Conservation (phyloP, 345 rosid species). For the Jatropha curcas region DNA sequence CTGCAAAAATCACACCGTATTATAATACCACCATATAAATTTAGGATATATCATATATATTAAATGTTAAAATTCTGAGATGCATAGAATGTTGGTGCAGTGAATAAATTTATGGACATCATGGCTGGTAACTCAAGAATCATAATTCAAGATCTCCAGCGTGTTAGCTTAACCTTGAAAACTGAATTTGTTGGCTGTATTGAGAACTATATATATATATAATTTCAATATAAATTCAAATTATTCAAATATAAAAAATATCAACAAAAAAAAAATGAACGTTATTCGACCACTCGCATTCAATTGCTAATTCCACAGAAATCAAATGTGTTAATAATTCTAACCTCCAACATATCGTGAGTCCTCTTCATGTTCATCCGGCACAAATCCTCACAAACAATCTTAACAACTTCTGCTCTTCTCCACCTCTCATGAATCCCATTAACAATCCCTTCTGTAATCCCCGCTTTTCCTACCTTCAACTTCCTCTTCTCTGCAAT, state of each 20-base stretch:
- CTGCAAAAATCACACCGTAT: constrained; percentile 38
- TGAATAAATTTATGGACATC: neutral
- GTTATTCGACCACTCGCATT: too few relatives aligned
- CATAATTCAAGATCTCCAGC: neutral
- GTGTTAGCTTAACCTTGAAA: too few relatives aligned
- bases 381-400: constrained; percentile 78
- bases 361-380: constrained; percentile 90
- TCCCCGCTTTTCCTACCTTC: constrained; percentile 85
- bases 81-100: neutral
- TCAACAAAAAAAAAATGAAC: too few relatives aligned
- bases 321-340: neutral
- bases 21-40: neutral
- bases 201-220: too few relatives aligned
- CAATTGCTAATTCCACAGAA: too few relatives aligned
- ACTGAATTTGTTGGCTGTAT: too few relatives aligned
- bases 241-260: too few relatives aligned
- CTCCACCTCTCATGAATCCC: constrained; percentile 98
- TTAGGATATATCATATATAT: neutral
- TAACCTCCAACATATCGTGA: constrained; percentile 93
- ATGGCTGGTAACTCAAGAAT: neutral
- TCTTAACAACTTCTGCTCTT: constrained; percentile 71
- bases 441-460: constrained; percentile 94
- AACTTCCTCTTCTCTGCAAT: constrained; percentile 63
- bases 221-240: too few relatives aligned
- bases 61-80: neutral